Conservation (phyloP, 768 basidiomycete genomes). For the Imleria badia region DNA sequence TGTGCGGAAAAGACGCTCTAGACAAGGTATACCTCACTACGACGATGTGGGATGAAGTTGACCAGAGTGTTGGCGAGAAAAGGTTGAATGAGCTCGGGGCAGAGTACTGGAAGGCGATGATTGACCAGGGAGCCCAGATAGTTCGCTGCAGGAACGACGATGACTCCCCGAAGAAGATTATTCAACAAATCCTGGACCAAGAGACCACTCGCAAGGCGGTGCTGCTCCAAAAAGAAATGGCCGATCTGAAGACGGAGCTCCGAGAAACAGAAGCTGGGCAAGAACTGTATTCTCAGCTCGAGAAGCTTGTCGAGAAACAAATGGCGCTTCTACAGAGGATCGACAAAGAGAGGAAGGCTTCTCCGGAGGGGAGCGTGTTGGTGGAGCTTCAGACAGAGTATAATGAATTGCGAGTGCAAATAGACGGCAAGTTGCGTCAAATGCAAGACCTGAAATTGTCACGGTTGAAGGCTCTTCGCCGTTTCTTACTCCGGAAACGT, state of each 20-base stretch:
- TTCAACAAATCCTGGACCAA: slow-evolving; percentile 2
- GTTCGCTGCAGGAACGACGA: slow-evolving; percentile 7
- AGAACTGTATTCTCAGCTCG: slow-evolving; percentile 8
- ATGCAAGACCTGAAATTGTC: slow-evolving; percentile 13
- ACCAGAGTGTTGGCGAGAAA: slow-evolving; percentile 14
- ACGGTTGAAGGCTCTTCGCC: not conserved
- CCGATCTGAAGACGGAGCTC: slow-evolving; percentile 1
- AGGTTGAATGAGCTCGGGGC: slow-evolving; percentile 11
- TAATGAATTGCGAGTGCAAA: not conserved
- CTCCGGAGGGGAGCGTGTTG: not conserved
- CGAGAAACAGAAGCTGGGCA: slow-evolving; percentile 10
- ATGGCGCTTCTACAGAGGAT: slow-evolving; percentile 4
- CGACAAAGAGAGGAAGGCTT: slow-evolving; percentile 3
- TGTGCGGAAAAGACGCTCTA: slow-evolving; percentile 31
- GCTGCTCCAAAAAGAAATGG: slow-evolving; percentile 10
- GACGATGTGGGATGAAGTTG: slow-evolving; percentile 34
- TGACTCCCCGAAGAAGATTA: slow-evolving; percentile 7
- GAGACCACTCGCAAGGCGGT: not conserved
- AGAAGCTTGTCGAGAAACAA: slow-evolving; percentile 9
- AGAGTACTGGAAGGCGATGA: slow-evolving; percentile 11
- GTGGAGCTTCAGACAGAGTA: slow-evolving; percentile 10
- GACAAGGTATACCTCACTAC: slow-evolving; percentile 36
- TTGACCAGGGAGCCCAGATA: slow-evolving; percentile 8
- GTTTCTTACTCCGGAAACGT: not conserved
- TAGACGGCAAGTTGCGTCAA: slow-evolving; percentile 7